A percentile compares a stretch with the other conserved stretches of the same genome.
These are phyloP conservation scores for barley (Hordeum vulgare) DNA, from an alignment of 176 grass and related monocot species.

Conservation along the genomic window DNA sequence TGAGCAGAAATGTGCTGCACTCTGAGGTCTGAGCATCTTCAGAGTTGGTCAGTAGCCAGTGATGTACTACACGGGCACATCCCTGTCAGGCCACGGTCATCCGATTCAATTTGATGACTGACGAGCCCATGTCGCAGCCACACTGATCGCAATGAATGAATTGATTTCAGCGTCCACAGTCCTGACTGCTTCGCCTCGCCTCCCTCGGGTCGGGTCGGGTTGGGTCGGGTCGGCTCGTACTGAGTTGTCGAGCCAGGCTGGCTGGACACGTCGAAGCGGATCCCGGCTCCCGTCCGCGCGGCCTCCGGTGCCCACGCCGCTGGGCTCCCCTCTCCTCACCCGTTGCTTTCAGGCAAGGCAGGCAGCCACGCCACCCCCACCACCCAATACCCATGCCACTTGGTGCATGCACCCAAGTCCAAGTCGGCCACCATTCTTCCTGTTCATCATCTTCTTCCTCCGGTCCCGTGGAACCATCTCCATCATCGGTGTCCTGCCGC, in stretches of 20 bases:
- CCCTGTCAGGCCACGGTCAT: background rate
- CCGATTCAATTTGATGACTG: background rate
- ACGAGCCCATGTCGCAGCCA: background rate
- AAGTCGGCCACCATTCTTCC: background rate
- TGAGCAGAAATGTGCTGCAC: too few species aligned
- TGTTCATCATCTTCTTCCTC: background rate
- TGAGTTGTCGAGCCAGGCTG: background rate
- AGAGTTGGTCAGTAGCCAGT: too few species aligned
- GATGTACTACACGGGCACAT: too few species aligned
- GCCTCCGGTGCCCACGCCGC: constrained; percentile 2
- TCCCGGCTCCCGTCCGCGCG: background rate
- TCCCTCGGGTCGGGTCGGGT: background rate
- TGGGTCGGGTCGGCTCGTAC: background rate
- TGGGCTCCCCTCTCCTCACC: background rate
- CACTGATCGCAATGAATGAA: background rate
- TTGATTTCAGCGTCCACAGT: background rate
- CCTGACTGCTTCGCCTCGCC: background rate
- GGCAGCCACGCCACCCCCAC: background rate
- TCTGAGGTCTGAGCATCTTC: too few species aligned
- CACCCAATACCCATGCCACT: background rate
- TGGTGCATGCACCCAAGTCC: background rate
- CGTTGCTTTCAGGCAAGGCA: constrained; percentile 17
- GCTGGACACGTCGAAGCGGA: background rate
- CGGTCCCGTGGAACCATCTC: background rate
- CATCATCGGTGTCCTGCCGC: background rate